These are phyloP conservation scores for Calonectria hongkongensis DNA, from an alignment of 2,329 filamentous ascomycete genomes.

Conservation along the genomic window DNA sequence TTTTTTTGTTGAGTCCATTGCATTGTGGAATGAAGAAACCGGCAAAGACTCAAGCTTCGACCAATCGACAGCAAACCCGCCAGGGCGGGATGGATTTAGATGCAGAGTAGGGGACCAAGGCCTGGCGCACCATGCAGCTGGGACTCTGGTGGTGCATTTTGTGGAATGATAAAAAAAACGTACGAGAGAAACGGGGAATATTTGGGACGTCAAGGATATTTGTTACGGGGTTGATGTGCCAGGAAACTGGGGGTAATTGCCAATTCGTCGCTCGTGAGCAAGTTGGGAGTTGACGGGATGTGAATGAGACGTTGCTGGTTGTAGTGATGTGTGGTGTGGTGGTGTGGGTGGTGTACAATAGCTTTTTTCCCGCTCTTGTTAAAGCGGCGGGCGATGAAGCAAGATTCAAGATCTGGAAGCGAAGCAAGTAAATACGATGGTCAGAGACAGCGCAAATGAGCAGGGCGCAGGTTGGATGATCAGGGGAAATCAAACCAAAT, in stretches of 20 bases:
- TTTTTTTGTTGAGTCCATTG: slow-evolving; percentile 37
- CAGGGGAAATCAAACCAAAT: not conserved
- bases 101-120: slow-evolving; percentile 27
- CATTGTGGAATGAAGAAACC: slow-evolving; percentile 34
- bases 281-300: not conserved
- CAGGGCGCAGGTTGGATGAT: not conserved
- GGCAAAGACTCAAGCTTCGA: slow-evolving; percentile 24
- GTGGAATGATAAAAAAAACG: slow-evolving; percentile 41
- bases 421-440: not conserved
- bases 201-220: not conserved
- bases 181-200: slow-evolving; percentile 45
- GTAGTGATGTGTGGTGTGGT: slow-evolving; percentile 12
- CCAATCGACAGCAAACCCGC: slow-evolving; percentile 24
- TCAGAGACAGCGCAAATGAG: not conserved
- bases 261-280: not conserved
- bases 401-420: slow-evolving; percentile 33
- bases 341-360: not conserved
- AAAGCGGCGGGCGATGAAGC: slow-evolving; percentile 33
- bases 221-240: not conserved
- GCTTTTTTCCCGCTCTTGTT: not conserved
- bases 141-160: slow-evolving; percentile 7
- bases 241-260: not conserved
- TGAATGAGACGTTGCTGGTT: not conserved
- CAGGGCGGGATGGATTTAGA: slow-evolving; percentile 27
- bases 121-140: slow-evolving; percentile 17